A percentile compares a stretch with the other conserved stretches of the same genome.
Conservation (phyloP, 495 filamentous ascomycete genomes). For the Penicillium ucsense region DNA sequence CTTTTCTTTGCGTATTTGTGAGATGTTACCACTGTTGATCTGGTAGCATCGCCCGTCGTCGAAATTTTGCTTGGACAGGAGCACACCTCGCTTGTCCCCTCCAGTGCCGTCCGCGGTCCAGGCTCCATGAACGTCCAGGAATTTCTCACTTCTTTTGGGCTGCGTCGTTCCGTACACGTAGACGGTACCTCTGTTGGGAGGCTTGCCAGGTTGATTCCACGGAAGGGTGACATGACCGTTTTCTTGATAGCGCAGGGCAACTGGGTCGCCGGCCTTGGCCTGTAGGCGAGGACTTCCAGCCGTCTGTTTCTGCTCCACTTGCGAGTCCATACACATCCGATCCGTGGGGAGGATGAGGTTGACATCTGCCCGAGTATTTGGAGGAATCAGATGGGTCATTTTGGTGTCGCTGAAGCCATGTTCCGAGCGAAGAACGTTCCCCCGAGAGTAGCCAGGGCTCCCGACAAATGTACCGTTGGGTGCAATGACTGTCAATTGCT, state of each 20-base stretch:
- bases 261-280: conserved; percentile 54
- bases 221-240: conserved; percentile 80
- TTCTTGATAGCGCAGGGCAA: conserved; percentile 70
- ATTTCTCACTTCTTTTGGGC: conserved; percentile 48
- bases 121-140: conserved; percentile 56
- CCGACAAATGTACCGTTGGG: conserved; percentile 67
- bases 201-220: conserved; percentile 48
- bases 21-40: conserved; percentile 44
- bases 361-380: conserved; percentile 21
- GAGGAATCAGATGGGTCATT: conserved; percentile 47
- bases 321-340: conserved; percentile 46
- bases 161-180: conserved; percentile 76
- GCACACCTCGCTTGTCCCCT: conserved; percentile 60
- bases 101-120: conserved; percentile 74
- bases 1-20: conserved; percentile 38
- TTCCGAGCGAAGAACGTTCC: conserved; percentile 42
- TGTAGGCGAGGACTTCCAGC: conserved; percentile 50
- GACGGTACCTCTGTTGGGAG: conserved; percentile 59
- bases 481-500: conserved; percentile 58
- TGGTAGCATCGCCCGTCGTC: conserved; percentile 85
- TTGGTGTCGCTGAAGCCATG: conserved; percentile 39
- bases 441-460: conserved; percentile 55
- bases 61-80: conserved; percentile 64
- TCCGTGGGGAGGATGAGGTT: conserved; percentile 19
- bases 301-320: conserved; percentile 44